Base-by-base conservation (phyloP, 164 flowering plant species). In the Chimonanthus praecox region DNA sequence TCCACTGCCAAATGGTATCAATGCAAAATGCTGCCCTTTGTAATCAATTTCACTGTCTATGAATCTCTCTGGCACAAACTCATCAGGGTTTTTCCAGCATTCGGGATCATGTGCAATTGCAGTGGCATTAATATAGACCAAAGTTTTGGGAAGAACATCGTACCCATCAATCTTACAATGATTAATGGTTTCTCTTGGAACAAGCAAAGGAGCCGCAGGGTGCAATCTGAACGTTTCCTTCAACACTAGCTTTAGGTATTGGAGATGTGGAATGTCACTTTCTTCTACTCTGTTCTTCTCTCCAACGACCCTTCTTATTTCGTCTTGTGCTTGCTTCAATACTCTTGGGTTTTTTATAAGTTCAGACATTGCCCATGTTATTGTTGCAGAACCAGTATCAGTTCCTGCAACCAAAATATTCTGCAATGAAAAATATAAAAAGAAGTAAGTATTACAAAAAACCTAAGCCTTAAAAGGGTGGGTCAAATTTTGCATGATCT, bases 311-410 rank as follows among this genome's bases (percentile, higher is more conserved):
- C 45, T 48, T 51, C 73, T 33, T 2, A 75, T 64, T 75, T 75
- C 77, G 2, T 69, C 63, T n/a, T 69, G 77, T 1, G 61, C 77
- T 70, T 69, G 86, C 43, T 72, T 58, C 79, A 87, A 88, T 1
- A 85, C 74, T 0, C 68, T 72, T 2, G 83, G 84, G 62, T 69
- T 69, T 62, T 50, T 62, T 16, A 49, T 47, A 20, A 75, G 67
- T 16, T 75, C 68, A 0, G 77, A 48, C 77, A 75, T 69, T 13
- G 77, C 58, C 77, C 72, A 75, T 13, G 20, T 62, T 15, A 75
- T 44, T 5, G 73, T 69, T 3, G 73, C 73, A 8, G 49, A 74
- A 2, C 68, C 50, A 4, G 77, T 75, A 11, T 69, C 77, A 2
- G 64, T 63, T 44, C 73, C 77, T 1, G 73, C 77, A 43, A 75